phyloP scores from a whole-genome alignment of 495 filamentous ascomycete species.

The Talaromyces thailandensis region DNA sequence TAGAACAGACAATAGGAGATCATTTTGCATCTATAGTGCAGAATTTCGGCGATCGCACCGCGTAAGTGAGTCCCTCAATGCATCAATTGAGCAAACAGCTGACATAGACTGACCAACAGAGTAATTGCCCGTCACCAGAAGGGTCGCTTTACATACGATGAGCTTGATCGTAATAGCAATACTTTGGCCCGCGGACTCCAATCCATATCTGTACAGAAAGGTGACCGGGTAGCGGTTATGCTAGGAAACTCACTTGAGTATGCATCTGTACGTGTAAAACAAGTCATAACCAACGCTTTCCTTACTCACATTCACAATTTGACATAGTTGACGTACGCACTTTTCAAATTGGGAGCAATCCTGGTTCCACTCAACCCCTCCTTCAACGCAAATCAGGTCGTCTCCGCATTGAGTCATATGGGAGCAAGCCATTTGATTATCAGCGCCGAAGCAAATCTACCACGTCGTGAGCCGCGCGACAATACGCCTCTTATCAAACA shows the following conservation, averaged over 20 bases:
- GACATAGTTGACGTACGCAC: constrained; percentile 65
- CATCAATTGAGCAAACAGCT: not conserved
- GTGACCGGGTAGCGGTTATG: constrained; percentile 77
- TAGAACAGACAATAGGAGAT: constrained; percentile 68
- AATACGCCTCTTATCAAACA: constrained; percentile 63
- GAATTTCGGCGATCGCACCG: constrained; percentile 63
- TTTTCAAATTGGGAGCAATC: constrained; percentile 89
- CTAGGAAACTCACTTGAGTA: constrained; percentile 81
- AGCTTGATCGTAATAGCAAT: constrained; percentile 69
- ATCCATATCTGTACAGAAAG: constrained; percentile 69
- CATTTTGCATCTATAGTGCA: constrained; percentile 69
- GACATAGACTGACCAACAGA: constrained; percentile 23
- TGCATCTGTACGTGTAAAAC: constrained; percentile 45
- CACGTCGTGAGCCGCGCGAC: constrained; percentile 67
- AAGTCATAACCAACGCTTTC: not conserved
- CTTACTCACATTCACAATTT: not conserved
- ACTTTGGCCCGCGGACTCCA: constrained; percentile 63
- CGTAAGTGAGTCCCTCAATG: constrained; percentile 40
- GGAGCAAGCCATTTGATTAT: constrained; percentile 70
- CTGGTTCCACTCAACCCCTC: constrained; percentile 88
- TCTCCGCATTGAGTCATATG: constrained; percentile 70
- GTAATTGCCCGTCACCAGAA: constrained; percentile 60
- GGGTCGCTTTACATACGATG: constrained; percentile 58
- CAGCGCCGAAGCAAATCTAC: constrained; percentile 74
- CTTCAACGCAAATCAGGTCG: constrained; percentile 74